Evolutionary conservation across 2,329 filamentous ascomycete species (phyloP).

Genomic region (Monosporascus cannonballus): DNA sequence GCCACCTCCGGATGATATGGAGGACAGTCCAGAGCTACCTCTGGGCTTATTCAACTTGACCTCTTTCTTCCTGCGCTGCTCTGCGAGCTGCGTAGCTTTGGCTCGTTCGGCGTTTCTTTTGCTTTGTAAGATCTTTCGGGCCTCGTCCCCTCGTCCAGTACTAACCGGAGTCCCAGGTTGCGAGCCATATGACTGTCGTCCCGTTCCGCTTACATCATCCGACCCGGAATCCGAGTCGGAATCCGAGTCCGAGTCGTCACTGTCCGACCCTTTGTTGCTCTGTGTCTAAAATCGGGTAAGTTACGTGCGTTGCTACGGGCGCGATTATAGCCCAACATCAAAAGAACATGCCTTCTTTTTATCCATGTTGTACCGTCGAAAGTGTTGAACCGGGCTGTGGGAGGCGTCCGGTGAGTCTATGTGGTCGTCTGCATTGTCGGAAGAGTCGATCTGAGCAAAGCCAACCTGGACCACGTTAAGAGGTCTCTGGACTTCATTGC

Average conservation of each 20-base stretch:
- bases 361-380: constrained; percentile 27
- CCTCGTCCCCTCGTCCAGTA: constrained; percentile 32
- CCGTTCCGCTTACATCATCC: constrained; percentile 12
- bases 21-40: constrained; percentile 34
- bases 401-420: constrained; percentile 11
- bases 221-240: constrained; percentile 22
- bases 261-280: constrained; percentile 33
- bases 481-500: constrained; percentile 29
- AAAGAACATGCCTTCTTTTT: constrained; percentile 20
- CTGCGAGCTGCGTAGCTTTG: constrained; percentile 45
- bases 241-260: constrained; percentile 30
- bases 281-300: constrained; percentile 18
- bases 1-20: constrained; percentile 47
- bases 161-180: constrained; percentile 30
- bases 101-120: constrained; percentile 42
- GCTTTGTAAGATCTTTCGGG: constrained; percentile 30
- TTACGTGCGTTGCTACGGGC: constrained; percentile 34
- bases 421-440: constrained; percentile 16
- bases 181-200: constrained; percentile 32
- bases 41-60: constrained; percentile 55
- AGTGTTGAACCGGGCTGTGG: constrained; percentile 10
- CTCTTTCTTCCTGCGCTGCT: constrained; percentile 58
- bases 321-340: background rate
- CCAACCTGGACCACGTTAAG: constrained; percentile 57
- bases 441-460: constrained; percentile 37